phyloP scores from a whole-genome alignment of 1,284 basidiomycete species.

The Boletus smithii region DNA sequence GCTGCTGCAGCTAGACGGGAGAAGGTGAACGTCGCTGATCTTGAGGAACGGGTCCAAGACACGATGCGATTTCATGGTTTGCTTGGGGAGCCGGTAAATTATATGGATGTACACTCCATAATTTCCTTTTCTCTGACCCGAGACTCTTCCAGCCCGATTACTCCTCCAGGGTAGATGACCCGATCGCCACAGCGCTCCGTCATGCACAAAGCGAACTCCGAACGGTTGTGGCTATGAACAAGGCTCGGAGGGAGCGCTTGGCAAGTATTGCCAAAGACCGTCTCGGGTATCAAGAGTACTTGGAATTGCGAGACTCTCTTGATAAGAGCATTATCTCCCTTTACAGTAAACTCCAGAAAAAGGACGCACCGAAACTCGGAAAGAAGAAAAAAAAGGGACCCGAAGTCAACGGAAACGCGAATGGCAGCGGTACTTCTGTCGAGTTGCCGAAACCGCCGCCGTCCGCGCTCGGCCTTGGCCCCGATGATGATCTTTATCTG shows the following conservation, averaged over 20 bases:
- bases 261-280: slow-evolving; percentile 79
- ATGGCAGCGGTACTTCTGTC: slow-evolving; percentile 31
- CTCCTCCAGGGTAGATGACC: slow-evolving; percentile 81
- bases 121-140: slow-evolving; percentile 14
- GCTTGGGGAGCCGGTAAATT: slow-evolving; percentile 52
- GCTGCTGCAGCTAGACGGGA: slow-evolving; percentile 69
- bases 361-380: slow-evolving; percentile 59
- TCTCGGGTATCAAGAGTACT: slow-evolving; percentile 87
- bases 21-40: slow-evolving; percentile 66
- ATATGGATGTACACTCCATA: slow-evolving; percentile 7
- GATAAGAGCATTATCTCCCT: slow-evolving; percentile 77
- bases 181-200: slow-evolving; percentile 86
- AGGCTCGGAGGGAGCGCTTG: slow-evolving; percentile 74
- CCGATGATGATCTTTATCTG: slow-evolving; percentile 62
- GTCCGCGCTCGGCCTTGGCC: slow-evolving; percentile 62
- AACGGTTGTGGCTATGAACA: slow-evolving; percentile 76
- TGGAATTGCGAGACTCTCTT: slow-evolving; percentile 73
- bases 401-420: slow-evolving; percentile 40
- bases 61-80: slow-evolving; percentile 71
- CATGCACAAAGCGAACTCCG: slow-evolving; percentile 84
- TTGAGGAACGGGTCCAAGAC: slow-evolving; percentile 67
- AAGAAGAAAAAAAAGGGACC: slow-evolving; percentile 69
- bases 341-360: slow-evolving; percentile 72
- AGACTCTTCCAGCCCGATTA: slow-evolving; percentile 62
- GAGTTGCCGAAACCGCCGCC: slow-evolving; percentile 49